Percentiles rank a stretch among this genome's conserved stretches.
These are phyloP conservation scores for Nannizziopsis arthrosporioides DNA, from an alignment of 2,329 filamentous ascomycete genomes.

Conservation along the genomic window DNA sequence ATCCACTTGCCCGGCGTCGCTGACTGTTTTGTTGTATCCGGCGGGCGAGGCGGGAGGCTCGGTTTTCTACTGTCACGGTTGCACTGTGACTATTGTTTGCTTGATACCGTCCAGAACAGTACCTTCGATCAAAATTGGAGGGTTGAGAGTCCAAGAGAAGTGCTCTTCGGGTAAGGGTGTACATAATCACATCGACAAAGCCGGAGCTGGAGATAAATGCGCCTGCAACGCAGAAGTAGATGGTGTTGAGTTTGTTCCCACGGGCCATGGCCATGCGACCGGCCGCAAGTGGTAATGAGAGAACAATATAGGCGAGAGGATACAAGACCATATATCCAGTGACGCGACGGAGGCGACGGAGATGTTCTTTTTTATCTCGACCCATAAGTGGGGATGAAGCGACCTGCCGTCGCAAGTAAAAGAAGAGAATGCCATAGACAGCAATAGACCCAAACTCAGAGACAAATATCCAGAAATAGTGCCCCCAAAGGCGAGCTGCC, in stretches of 20 bases:
- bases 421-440: slow-evolving; percentile 40
- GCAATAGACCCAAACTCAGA: slow-evolving; percentile 41
- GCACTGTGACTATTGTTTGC: slow-evolving; percentile 11
- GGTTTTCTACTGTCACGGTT: slow-evolving; percentile 12
- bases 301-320: slow-evolving; percentile 44
- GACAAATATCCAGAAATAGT: slow-evolving; percentile 46
- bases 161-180: slow-evolving; percentile 46
- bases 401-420: slow-evolving; percentile 38
- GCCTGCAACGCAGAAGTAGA: slow-evolving; percentile 42
- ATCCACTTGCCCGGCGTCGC: slow-evolving; percentile 14
- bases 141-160: slow-evolving; percentile 43
- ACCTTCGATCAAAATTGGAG: slow-evolving; percentile 26
- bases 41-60: slow-evolving; percentile 3
- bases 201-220: slow-evolving; percentile 48
- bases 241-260: slow-evolving; percentile 24
- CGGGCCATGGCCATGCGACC: slow-evolving; percentile 34
- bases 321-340: slow-evolving; percentile 39
- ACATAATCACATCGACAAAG: slow-evolving; percentile 48
- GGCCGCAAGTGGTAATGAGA: slow-evolving; percentile 52
- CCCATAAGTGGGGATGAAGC: slow-evolving; percentile 28
- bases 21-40: slow-evolving; percentile 7
- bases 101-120: slow-evolving; percentile 13
- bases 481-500: slow-evolving; percentile 38
- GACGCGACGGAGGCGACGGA: slow-evolving; percentile 32
- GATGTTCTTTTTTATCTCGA: slow-evolving; percentile 27